Percentiles rank a stretch among this genome's conserved stretches.
Conservation (phyloP, 2,329 filamentous ascomycete genomes). For the Pseudogymnoascus sp. region DNA sequence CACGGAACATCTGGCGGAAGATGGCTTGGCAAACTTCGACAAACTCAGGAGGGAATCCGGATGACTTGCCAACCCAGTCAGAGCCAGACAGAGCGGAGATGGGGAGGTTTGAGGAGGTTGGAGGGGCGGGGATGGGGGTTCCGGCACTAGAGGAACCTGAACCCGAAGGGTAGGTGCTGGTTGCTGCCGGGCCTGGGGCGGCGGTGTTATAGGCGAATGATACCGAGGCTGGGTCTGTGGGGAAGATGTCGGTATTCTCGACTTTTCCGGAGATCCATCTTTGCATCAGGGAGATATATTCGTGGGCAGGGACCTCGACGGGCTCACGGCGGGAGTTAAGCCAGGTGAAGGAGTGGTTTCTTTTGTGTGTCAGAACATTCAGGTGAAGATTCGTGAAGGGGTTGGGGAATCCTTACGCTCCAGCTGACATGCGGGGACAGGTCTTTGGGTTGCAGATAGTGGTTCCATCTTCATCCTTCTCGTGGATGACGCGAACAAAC, state of each 20-base stretch:
- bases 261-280: conserved; percentile 97
- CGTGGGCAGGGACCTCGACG: conserved; percentile 83
- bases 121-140: conserved; percentile 29
- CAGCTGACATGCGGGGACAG: conserved; percentile 91
- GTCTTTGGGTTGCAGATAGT: conserved; percentile 76
- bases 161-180: conserved; percentile 48
- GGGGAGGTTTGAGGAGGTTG: conserved; percentile 42
- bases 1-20: conserved; percentile 97
- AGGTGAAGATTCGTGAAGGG: background rate
- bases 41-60: conserved; percentile 87
- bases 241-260: conserved; percentile 82
- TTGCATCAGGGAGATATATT: conserved; percentile 93
- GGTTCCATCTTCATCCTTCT: conserved; percentile 69
- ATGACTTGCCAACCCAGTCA: conserved; percentile 84
- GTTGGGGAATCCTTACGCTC: conserved; percentile 57
- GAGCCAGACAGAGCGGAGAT: conserved; percentile 56
- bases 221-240: conserved; percentile 68
- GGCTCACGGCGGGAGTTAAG: conserved; percentile 80
- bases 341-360: conserved; percentile 96
- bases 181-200: conserved; percentile 50
- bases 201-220: conserved; percentile 58
- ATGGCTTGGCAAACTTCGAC: conserved; percentile 86
- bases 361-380: conserved; percentile 26
- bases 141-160: conserved; percentile 30
- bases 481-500: conserved; percentile 82